Percentiles rank a stretch among this genome's conserved stretches.
Conservation (phyloP, 352 stramenopile genomes). For the Phytophthora citrophthora region DNA sequence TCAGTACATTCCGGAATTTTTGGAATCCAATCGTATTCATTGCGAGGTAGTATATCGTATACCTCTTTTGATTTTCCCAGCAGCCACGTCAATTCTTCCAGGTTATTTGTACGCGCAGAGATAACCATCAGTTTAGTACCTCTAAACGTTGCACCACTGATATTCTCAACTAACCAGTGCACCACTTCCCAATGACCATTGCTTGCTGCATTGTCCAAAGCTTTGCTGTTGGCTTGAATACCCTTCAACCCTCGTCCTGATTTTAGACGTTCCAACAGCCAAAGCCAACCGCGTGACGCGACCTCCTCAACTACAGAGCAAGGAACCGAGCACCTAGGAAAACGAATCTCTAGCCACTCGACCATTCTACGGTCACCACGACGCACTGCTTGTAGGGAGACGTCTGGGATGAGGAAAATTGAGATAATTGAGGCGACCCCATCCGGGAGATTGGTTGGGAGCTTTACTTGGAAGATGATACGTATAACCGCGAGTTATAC, state of each 20-base stretch:
- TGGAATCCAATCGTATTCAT: too few species aligned
- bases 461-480: not conserved
- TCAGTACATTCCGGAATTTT: not conserved
- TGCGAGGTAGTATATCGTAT: too few species aligned
- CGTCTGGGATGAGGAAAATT: not conserved
- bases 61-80: too few species aligned
- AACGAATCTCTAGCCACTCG: not conserved
- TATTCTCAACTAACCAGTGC: not conserved
- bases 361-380: not conserved
- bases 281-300: not conserved
- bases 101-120: too few species aligned
- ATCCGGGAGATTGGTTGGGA: not conserved
- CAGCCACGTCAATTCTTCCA: too few species aligned
- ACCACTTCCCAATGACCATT: not conserved
- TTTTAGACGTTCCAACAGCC: not conserved
- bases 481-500: not conserved
- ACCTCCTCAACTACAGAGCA: not conserved
- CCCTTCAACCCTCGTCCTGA: not conserved
- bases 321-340: not conserved
- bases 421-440: not conserved
- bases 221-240: not conserved
- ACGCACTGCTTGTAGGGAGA: not conserved
- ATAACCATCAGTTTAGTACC: not conserved
- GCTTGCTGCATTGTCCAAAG: not conserved
- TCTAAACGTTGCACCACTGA: not conserved